These are phyloP conservation scores for Ogataea wickerhamii DNA, from an alignment of 805 yeast species.

Conservation along the genomic window DNA sequence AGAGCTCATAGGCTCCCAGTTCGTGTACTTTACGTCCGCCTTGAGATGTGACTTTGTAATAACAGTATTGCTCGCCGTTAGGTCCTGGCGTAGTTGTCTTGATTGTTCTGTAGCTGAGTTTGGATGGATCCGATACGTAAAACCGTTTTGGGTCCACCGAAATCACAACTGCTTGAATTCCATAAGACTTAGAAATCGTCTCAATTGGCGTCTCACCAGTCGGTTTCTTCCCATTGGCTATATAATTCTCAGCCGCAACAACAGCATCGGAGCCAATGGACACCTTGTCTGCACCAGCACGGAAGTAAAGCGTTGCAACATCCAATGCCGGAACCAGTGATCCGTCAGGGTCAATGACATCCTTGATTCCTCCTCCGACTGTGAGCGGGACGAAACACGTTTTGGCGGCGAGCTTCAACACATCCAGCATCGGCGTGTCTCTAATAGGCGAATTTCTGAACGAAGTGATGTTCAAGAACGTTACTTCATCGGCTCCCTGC, in stretches of 20 bases:
- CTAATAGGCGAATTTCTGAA: constrained; percentile 89
- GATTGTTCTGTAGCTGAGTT: constrained; percentile 60
- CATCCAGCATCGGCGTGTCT: constrained; percentile 95
- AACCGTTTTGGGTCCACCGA: constrained; percentile 96
- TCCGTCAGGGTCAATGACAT: constrained; percentile 82
- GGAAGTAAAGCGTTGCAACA: constrained; percentile 87
- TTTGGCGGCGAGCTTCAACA: constrained; percentile 74
- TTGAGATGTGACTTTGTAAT: constrained; percentile 93
- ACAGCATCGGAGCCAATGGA: constrained; percentile 99
- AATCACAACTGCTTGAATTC: constrained; percentile 95
- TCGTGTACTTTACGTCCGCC: constrained; percentile 92
- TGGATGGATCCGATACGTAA: constrained; percentile 61
- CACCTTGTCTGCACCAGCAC: constrained; percentile 97
- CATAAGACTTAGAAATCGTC: constrained; percentile 86
- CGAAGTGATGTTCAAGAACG: constrained; percentile 92
- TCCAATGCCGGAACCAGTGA: constrained; percentile 76
- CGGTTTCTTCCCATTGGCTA: constrained; percentile 51
- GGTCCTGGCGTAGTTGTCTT: constrained; percentile 71
- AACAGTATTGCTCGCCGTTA: constrained; percentile 83
- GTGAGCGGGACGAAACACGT: constrained; percentile 95
- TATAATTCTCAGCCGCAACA: constrained; percentile 78
- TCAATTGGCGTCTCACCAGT: constrained; percentile 88
- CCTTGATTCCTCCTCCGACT: constrained; percentile 97
- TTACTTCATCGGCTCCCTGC: constrained; percentile 97
- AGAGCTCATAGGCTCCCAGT: constrained; percentile 86